Conservation (phyloP, 2,329 filamentous ascomycete genomes). For the Cordyceps tenuipes region DNA sequence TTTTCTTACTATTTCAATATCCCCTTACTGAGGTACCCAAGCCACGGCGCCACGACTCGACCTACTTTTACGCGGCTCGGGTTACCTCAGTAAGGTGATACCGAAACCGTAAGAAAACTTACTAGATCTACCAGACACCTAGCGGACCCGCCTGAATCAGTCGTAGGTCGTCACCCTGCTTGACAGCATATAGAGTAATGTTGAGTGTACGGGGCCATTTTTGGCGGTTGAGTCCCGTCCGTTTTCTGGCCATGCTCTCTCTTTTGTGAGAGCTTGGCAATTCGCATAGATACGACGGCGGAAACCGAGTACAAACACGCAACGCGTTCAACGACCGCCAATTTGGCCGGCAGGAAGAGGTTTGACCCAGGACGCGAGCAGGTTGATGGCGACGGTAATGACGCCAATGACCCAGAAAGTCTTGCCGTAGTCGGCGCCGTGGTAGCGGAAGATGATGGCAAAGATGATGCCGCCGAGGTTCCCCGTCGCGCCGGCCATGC, state of each 20-base stretch:
- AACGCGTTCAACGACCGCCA: not conserved
- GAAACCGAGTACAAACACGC: not conserved
- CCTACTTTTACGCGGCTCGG: too few relatives aligned
- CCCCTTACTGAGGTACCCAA: too few relatives aligned
- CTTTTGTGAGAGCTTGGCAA: not conserved
- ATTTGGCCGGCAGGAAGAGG: not conserved
- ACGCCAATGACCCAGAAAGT: conserved; percentile 9
- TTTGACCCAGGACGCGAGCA: conserved; percentile 5
- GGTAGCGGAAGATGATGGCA: conserved; percentile 30
- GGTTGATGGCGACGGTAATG: conserved; percentile 8
- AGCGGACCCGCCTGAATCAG: too few relatives aligned
- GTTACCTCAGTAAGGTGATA: too few relatives aligned
- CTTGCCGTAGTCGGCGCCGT: conserved; percentile 1
- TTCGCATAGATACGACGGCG: not conserved
- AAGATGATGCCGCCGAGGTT: conserved; percentile 84
- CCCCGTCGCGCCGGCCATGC: conserved; percentile 67
- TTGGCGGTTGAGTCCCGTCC: too few relatives aligned
- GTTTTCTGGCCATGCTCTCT: not conserved
- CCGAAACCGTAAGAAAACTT: too few relatives aligned
- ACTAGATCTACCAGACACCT: too few relatives aligned
- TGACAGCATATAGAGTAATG: too few relatives aligned
- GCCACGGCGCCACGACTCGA: too few relatives aligned
- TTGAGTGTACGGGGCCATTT: too few relatives aligned
- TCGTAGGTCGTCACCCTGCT: too few relatives aligned
- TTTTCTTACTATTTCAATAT: too few relatives aligned